phyloP scores from a whole-genome alignment of 2,329 filamentous ascomycete genomes.

The Annulohypoxylon truncatum region DNA sequence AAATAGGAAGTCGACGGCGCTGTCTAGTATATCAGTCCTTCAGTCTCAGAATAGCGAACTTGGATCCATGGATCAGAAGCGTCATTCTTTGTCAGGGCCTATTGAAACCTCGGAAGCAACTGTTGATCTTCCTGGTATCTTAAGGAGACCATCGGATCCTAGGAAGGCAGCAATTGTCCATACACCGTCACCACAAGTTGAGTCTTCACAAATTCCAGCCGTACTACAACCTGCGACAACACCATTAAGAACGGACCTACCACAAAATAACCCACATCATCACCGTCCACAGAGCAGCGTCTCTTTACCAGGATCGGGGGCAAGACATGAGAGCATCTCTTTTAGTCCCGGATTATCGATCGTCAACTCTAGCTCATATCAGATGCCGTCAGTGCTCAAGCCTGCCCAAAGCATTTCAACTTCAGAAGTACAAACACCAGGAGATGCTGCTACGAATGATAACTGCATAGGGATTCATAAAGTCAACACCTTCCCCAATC shows the following conservation, averaged over 20 bases:
- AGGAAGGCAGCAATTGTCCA: constrained; percentile 3
- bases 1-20: constrained; percentile 29
- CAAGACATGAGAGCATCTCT: constrained; percentile 42
- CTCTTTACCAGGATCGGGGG: constrained; percentile 34
- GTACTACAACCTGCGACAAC: constrained; percentile 33
- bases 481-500: constrained; percentile 38
- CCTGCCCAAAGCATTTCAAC: constrained; percentile 29
- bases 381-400: constrained; percentile 35
- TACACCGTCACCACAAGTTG: constrained; percentile 4
- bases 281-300: background rate
- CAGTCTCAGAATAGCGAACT: constrained; percentile 47
- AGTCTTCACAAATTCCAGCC: constrained; percentile 29
- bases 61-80: constrained; percentile 35
- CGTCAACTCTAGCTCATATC: constrained; percentile 16
- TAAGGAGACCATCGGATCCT: constrained; percentile 38
- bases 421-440: background rate
- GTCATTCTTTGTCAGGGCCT: constrained; percentile 35
- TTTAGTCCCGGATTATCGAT: background rate
- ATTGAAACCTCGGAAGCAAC: constrained; percentile 13
- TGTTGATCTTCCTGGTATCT: constrained; percentile 15
- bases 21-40: constrained; percentile 43
- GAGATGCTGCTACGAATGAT: constrained; percentile 6
- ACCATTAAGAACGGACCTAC: constrained; percentile 10
- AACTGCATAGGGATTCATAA: constrained; percentile 31
- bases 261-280: constrained; percentile 8